Evolutionary conservation across 768 basidiomycete species (phyloP), one percentile per base, ranked within the genome.

Genomic region (Leucocoprinus birnbaumii): DNA sequence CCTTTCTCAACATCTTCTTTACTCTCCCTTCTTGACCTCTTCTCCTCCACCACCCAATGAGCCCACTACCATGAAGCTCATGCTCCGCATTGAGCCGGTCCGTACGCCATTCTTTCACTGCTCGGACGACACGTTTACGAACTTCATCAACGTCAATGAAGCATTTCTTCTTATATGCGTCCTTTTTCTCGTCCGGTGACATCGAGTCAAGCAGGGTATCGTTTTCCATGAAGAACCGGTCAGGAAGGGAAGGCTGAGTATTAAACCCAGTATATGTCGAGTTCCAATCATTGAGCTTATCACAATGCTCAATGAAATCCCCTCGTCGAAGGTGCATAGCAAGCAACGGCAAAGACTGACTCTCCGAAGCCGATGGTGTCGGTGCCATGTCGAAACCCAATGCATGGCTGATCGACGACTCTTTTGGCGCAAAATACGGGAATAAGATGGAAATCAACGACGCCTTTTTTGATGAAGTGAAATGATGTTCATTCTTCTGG

Each of bases 241-340:
- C 83, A 0, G 74, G 76, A 1, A 85, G 69, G 18, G 69, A 68
- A 0, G 78, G 74, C 54, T 85, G 80, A 19, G 71, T 66, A 66
- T 82, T 84, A 71, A 81, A 82, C 0, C 78, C 81, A 42, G 71
- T 77, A 65, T 69, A 85, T 2, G 60, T 55, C 8, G 78, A 68
- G 9, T 59, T 59, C 70, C 72, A 77, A 22, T 67, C 61, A 0
- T 69, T 71, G 19, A 84, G 72, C 24, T 69, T 60, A 41, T 67
- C 53, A 62, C 84, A 85, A 61, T 84, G 82, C 2, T 64, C 62
- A 42, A 66, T 65, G 61, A 78, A 84, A 63, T 84, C 83, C 24
- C 84, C 84, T 14, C 80, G 73, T 3, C 84, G 78, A 25, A 86
- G 60, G 61, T 86, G 83, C 0, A 86, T 62, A 11, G 74, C 84